Percentiles rank a stretch among this genome's conserved stretches.
These are phyloP conservation scores for Tagetes erecta DNA, from an alignment of 129 eudicot species.

Conservation along the genomic window DNA sequence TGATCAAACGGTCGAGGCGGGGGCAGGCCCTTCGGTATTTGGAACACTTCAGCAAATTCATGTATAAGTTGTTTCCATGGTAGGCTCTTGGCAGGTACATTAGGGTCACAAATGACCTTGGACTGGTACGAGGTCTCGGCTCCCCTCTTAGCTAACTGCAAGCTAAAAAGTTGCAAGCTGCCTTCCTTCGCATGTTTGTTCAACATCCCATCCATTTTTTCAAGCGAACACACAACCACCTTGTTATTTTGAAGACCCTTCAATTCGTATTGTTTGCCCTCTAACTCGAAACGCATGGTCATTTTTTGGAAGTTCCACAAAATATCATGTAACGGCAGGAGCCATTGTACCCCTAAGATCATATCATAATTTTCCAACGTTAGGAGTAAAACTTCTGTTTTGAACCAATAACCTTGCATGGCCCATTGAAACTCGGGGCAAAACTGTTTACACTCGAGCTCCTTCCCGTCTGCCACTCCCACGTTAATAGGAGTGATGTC, in stretches of 20 bases:
- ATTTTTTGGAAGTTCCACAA: too few species aligned
- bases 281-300: too few species aligned
- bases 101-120: neutral
- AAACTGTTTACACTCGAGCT: neutral
- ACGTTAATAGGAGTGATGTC: neutral
- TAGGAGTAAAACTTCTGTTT: neutral
- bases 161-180: neutral
- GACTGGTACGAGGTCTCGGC: neutral
- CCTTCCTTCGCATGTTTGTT: neutral
- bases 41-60: slow-evolving; percentile 9
- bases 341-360: slow-evolving; percentile 18
- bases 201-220: too few species aligned
- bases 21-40: neutral
- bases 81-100: neutral
- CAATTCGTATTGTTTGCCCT: too few species aligned
- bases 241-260: too few species aligned
- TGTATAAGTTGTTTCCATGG: neutral
- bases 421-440: neutral
- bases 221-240: too few species aligned
- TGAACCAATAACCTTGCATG: slow-evolving; percentile 15
- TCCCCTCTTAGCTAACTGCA: neutral
- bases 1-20: slow-evolving; percentile 6
- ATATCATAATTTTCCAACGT: slow-evolving; percentile 16
- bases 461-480: slow-evolving; percentile 16
- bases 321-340: neutral